phyloP scores from a whole-genome alignment of 2,329 filamentous ascomycete genomes.

The Fusarium chaquense region DNA sequence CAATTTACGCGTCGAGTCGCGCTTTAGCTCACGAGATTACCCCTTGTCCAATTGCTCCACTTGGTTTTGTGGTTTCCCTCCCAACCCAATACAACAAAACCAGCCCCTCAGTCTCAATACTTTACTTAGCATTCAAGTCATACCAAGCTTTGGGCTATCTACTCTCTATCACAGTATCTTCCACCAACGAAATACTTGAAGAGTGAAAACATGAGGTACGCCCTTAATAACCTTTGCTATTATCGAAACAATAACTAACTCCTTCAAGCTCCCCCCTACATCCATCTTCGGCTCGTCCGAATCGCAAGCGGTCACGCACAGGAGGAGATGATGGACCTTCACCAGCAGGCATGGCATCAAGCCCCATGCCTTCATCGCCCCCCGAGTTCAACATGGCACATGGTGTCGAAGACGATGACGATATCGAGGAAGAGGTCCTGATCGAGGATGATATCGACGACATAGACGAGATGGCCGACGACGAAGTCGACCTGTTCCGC shows the following conservation, averaged over 20 bases:
- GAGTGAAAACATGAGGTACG: conserved; percentile 33
- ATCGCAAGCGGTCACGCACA: conserved; percentile 68
- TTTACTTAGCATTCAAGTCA: conserved; percentile 9
- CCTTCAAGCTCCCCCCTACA: conserved; percentile 80
- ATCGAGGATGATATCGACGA: conserved; percentile 80
- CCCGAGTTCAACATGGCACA: conserved; percentile 72
- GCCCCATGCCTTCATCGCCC: conserved; percentile 75
- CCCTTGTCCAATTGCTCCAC: conserved; percentile 37
- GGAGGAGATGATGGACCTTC: conserved; percentile 65
- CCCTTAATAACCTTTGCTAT: not conserved
- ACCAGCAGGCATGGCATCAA: conserved; percentile 65
- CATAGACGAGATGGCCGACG: conserved; percentile 84
- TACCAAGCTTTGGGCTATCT: conserved; percentile 8
- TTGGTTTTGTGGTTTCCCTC: conserved; percentile 37
- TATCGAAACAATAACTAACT: conserved; percentile 19
- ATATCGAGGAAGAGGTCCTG: conserved; percentile 78
- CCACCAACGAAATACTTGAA: conserved; percentile 7
- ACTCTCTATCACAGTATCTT: conserved; percentile 20
- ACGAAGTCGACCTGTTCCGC: conserved; percentile 82
- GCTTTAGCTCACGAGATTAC: conserved; percentile 47
- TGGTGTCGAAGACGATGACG: conserved; percentile 76
- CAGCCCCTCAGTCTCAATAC: conserved; percentile 42
- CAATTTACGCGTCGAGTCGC: conserved; percentile 60
- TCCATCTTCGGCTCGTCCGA: conserved; percentile 74
- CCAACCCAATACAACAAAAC: conserved; percentile 35